Conservation (phyloP, 192 early-diverging fungal species). For the Linnemannia hyalina region DNA sequence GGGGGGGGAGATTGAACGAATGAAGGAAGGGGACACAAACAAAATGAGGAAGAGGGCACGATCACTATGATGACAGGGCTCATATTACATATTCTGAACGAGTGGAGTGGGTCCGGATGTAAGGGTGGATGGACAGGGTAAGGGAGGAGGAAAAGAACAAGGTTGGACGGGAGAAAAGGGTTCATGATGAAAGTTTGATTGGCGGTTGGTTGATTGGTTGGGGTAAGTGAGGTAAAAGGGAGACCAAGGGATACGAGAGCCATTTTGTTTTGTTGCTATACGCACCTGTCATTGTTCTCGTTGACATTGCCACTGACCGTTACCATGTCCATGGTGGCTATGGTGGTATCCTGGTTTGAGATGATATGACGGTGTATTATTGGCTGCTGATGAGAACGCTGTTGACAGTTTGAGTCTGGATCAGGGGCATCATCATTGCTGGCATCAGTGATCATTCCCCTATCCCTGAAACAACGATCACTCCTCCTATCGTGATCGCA, state of each 20-base stretch:
- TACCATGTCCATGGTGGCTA: not conserved
- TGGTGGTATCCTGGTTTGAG: not conserved
- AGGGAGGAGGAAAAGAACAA: not conserved
- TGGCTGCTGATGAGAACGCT: not conserved
- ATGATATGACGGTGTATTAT: too few species aligned
- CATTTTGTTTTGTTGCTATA: not conserved
- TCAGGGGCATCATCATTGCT: not conserved
- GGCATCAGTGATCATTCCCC: not conserved
- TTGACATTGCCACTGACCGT: not conserved
- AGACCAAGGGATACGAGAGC: not conserved
- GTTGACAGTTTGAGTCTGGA: not conserved
- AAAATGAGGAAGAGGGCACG: not conserved
- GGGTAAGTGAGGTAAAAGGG: not conserved
- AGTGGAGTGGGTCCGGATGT: not conserved
- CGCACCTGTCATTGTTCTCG: not conserved
- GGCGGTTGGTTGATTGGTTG: not conserved
- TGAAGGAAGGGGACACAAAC: not conserved
- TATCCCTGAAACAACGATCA: not conserved
- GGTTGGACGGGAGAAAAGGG: not conserved
- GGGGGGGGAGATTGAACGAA: not conserved
- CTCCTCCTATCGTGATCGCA: too few species aligned
- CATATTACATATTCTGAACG: not conserved
- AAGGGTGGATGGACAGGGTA: not conserved
- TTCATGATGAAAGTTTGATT: not conserved
- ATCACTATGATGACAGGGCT: conserved; percentile 5